Base-by-base conservation (phyloP, 352 stramenopile species). In the Globisporangium polare region DNA sequence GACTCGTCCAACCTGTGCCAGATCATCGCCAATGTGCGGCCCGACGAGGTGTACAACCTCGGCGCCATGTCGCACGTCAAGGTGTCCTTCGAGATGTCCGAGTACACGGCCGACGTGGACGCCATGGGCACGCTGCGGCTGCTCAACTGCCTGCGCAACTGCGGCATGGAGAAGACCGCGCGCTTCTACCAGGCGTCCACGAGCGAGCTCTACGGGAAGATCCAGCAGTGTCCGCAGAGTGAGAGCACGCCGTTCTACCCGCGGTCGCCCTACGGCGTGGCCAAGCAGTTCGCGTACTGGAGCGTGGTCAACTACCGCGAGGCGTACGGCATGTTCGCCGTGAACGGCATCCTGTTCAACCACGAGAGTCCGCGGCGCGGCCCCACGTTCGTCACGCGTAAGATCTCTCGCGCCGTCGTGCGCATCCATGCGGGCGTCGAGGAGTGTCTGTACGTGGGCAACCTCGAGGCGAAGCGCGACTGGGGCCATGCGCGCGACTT, bases 291-390 rank as follows among this genome's bases (percentile, higher is more conserved):
- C 74, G 97, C 96, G 0, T 99, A 94, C 71, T 99, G 97, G 97
- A 99, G 98, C 64, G 78, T 99, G 9, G 89, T 99, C 43, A 99
- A 99, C 81, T 99, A 99, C 72, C 90, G 97, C 58, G 97, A 99
- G 74, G 97, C 97, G 12, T 99, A 98, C 74, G 77, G 77, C 51
- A 96, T 96, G 83, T 96, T 88, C 65, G 83, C 97, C 13, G 95
- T 94, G 46, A 99, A 99, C 63, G 97, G 97, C 53, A 99, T 99
- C 69, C 72, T 99, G 20, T 99, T 99, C 87, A 99, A 99, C 83
- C 97, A 99, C 76, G 97, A 99, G 74, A 98, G 93, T 62, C 97
- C 97, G 41, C 92, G 97, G 52, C 94, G 97, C 58, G 97, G 97
- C 33, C 93, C 92, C 29, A 99, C 97, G 1, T 99, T 99, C 67